Evolutionary conservation across 2,329 filamentous ascomycete species (phyloP).

Genomic region (Ustulina deusta): DNA sequence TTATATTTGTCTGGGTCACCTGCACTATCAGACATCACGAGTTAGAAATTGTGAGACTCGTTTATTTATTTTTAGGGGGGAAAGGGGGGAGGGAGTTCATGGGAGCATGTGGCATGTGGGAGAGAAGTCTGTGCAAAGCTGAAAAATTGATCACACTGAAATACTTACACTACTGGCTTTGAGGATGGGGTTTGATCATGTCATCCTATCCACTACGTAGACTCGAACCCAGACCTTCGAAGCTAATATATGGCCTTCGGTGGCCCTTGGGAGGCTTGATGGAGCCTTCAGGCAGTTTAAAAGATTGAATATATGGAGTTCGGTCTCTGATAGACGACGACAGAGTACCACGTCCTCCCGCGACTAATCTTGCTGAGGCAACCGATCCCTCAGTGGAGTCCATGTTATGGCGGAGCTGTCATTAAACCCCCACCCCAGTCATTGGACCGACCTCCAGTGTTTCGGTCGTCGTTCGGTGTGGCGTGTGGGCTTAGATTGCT

Average conservation of each 20-base stretch:
- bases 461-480: constrained; percentile 51
- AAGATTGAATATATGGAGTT: neutral
- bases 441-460: neutral
- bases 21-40: neutral
- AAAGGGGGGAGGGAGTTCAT: neutral
- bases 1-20: neutral
- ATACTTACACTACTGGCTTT: constrained; percentile 7
- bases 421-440: neutral
- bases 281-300: neutral
- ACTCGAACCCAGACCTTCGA: neutral
- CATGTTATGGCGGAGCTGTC: neutral
- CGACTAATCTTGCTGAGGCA: neutral
- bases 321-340: neutral
- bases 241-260: neutral
- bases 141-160: neutral
- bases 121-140: neutral
- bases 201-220: constrained; percentile 20
- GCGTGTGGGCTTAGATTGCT: constrained; percentile 57
- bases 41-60: neutral
- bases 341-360: no score
- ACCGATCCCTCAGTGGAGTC: neutral
- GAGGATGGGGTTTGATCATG: neutral
- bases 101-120: neutral
- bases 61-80: no score
- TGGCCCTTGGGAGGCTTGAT: neutral